phyloP scores from a whole-genome alignment of 2,329 filamentous ascomycete genomes.

The Rachicladosporium sp. region DNA sequence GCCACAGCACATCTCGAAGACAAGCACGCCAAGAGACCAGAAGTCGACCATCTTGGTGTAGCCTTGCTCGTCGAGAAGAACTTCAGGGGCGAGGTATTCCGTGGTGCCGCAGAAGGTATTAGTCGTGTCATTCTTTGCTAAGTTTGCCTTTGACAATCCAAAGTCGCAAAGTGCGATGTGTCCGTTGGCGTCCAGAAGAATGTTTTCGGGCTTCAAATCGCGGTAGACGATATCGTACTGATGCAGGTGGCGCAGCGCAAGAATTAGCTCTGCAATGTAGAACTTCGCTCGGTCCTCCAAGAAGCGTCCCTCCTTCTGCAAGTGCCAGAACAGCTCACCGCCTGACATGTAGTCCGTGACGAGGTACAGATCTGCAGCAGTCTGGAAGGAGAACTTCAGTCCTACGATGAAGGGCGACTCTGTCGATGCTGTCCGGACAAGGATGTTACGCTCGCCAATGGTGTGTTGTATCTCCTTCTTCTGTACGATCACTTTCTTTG shows the following conservation, averaged over 20 bases:
- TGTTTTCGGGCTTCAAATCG: slow-evolving; percentile 95
- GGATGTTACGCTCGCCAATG: slow-evolving; percentile 89
- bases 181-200: slow-evolving; percentile 88
- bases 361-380: slow-evolving; percentile 89
- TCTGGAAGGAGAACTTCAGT: slow-evolving; percentile 97
- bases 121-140: slow-evolving; percentile 93
- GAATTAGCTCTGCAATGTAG: slow-evolving; percentile 94
- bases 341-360: slow-evolving; percentile 99
- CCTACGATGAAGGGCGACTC: slow-evolving; percentile 97
- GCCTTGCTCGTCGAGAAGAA: slow-evolving; percentile 86
- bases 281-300: slow-evolving; percentile 93
- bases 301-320: slow-evolving; percentile 94
- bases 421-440: slow-evolving; percentile 88
- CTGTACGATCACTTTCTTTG: slow-evolving; percentile 99
- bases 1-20: slow-evolving; percentile 99
- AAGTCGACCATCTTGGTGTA: slow-evolving; percentile 99
- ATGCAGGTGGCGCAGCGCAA: slow-evolving; percentile 89
- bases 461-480: slow-evolving; percentile 99
- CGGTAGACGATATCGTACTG: slow-evolving; percentile 96
- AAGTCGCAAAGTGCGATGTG: slow-evolving; percentile 98
- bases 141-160: slow-evolving; percentile 90
- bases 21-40: slow-evolving; percentile 92
- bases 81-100: slow-evolving; percentile 91
- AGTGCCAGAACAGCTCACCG: slow-evolving; percentile 94
- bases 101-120: slow-evolving; percentile 99